These are phyloP conservation scores for Biancaea sappan DNA, from an alignment of 306 rosid genomes.

Conservation along the genomic window DNA sequence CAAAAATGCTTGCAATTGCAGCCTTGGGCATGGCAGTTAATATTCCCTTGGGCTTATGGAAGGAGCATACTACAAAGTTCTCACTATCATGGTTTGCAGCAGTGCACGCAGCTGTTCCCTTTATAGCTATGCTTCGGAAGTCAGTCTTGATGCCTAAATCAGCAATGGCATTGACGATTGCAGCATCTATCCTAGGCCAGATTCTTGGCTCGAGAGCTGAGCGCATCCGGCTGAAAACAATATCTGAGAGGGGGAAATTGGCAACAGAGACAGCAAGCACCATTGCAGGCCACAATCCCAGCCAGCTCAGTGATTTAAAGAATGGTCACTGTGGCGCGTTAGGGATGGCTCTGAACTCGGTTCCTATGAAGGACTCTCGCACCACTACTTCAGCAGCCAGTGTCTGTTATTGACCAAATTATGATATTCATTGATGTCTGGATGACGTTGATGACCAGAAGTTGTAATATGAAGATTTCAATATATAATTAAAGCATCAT, in stretches of 20 bases:
- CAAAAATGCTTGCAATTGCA: constrained; percentile 80
- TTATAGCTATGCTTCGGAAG: constrained; percentile 81
- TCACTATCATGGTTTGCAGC: constrained; percentile 80
- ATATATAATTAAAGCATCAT: constrained; percentile 24
- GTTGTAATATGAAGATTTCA: constrained; percentile 4
- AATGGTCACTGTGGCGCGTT: constrained; percentile 50
- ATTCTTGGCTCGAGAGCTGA: constrained; percentile 85
- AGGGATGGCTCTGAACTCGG: constrained; percentile 49
- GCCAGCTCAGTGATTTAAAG: constrained; percentile 34
- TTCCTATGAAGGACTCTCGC: constrained; percentile 43
- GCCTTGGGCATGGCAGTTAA: constrained; percentile 83
- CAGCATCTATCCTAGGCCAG: constrained; percentile 82
- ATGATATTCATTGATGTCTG: constrained; percentile 25
- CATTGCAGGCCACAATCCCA: constrained; percentile 26
- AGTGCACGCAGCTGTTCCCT: constrained; percentile 86
- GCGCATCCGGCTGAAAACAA: constrained; percentile 59
- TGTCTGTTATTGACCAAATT: constrained; percentile 47
- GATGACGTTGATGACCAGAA: constrained; percentile 20
- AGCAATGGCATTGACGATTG: constrained; percentile 82
- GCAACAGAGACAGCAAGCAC: constrained; percentile 34
- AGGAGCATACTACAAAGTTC: constrained; percentile 74
- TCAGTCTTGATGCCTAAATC: constrained; percentile 85
- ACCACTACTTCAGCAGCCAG: constrained; percentile 49
- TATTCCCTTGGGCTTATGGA: constrained; percentile 86
- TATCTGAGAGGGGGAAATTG: constrained; percentile 52